Conservation (phyloP, 2,329 filamentous ascomycete genomes). For the Penicillium vulpinum region DNA sequence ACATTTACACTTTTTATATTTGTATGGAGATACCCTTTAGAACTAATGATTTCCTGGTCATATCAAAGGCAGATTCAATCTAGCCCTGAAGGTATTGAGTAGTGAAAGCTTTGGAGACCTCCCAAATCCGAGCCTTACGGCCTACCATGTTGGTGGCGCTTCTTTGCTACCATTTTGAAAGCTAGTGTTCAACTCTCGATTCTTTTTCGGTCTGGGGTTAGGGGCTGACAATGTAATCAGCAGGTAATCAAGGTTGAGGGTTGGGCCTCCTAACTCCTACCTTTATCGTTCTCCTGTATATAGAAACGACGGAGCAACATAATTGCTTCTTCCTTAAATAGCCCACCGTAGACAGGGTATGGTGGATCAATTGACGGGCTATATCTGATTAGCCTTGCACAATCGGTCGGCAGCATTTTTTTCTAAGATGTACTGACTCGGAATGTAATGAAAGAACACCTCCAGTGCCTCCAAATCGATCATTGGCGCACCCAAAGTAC, state of each 20-base stretch:
- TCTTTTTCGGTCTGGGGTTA: slow-evolving; percentile 65
- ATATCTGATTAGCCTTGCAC: slow-evolving; percentile 12
- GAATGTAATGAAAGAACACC: slow-evolving; percentile 86
- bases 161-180: slow-evolving; percentile 39
- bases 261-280: slow-evolving; percentile 43
- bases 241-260: not conserved
- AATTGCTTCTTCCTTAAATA: slow-evolving; percentile 89
- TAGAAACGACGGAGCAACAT: slow-evolving; percentile 92
- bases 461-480: slow-evolving; percentile 94
- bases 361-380: slow-evolving; percentile 73
- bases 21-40: not conserved
- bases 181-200: slow-evolving; percentile 62
- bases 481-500: slow-evolving; percentile 93
- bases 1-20: not conserved
- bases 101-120: not conserved
- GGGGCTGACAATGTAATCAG: slow-evolving; percentile 49
- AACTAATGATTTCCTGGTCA: not conserved
- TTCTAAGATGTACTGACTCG: slow-evolving; percentile 52
- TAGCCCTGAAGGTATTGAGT: not conserved
- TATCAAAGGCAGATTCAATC: not conserved
- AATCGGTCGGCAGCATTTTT: not conserved
- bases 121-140: not conserved
- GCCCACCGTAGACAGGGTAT: slow-evolving; percentile 81
- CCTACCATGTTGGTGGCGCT: not conserved
- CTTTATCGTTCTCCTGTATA: slow-evolving; percentile 94